Base-by-base conservation (phyloP, 2,329 filamentous ascomycete genomes). In the Trichophyton verrucosum region DNA sequence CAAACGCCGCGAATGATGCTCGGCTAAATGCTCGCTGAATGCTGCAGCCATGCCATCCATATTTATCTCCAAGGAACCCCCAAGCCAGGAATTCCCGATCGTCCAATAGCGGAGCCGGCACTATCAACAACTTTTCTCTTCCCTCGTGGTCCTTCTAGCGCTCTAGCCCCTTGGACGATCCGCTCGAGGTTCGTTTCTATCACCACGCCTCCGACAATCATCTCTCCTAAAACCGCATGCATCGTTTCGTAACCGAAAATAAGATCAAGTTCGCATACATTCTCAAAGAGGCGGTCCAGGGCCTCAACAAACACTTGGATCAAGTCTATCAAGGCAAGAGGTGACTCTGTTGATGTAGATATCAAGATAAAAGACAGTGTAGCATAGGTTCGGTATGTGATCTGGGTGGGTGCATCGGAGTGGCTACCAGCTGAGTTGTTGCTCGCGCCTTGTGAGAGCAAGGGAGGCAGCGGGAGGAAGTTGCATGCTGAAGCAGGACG, bases 211-310 rank as follows among this genome's bases (percentile, higher is more conserved):
- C 92, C 92, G 15, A 96, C 89, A 61, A 97, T 88, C 89, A 97
- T 95, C 79, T 97, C 92, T 61, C 85, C 86, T 8, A 97, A 78
- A 15, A 91, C 86, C 7, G 92, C 88, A 78, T 99, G 94, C 69
- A 99, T 80, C 15, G 91, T 95, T 81, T 99, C 94, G 68, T 96
- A 99, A 73, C 97, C 97, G 79, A 99, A 99, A 73, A 99, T 99
- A 67, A 99, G 81, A 74, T 99, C 91, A 61, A 99, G 80, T 78
- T 99, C 94, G 81, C 94, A 99, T 8, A 99, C 94, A 72, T 99
- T 96, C 77, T 97, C 94, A 72, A 99, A 99, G 46, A 99, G 81
- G 65, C 90, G 85, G 74, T 99, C 94, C 40, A 99, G 82, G 0
- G 92, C 86, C 75, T 99, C 94, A 65, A 99, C 94, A 69, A 96